These are phyloP conservation scores for Pleurotus eryngii DNA, from an alignment of 768 basidiomycete species.

Conservation along the genomic window DNA sequence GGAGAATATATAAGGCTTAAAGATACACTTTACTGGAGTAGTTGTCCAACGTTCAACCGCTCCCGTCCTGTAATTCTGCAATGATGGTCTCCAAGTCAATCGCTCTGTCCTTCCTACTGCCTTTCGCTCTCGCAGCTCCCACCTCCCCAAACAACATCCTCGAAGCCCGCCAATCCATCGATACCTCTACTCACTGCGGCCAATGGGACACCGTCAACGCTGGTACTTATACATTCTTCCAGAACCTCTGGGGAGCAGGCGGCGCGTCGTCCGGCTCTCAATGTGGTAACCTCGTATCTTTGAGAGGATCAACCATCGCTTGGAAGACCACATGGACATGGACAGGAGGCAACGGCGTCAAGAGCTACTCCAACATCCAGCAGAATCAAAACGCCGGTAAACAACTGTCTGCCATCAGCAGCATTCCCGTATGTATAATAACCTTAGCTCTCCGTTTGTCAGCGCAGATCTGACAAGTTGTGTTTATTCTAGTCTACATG, in stretches of 20 bases:
- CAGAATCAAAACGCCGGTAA: conserved; percentile 48
- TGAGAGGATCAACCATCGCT: conserved; percentile 36
- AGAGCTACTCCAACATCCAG: conserved; percentile 60
- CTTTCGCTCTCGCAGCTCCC: conserved; percentile 14
- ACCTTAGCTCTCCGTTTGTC: no score
- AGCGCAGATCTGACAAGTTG: background rate
- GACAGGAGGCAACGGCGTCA: conserved; percentile 49
- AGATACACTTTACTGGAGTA: background rate
- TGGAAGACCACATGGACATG: conserved; percentile 58
- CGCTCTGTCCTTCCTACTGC: conserved; percentile 4
- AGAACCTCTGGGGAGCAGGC: conserved; percentile 44
- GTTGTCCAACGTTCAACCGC: background rate
- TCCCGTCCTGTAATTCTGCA: background rate
- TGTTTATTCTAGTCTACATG: conserved; percentile 40
- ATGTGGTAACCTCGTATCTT: conserved; percentile 43
- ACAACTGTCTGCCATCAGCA: conserved; percentile 48
- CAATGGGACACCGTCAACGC: conserved; percentile 49
- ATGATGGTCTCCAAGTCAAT: conserved; percentile 3
- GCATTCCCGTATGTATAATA: conserved; percentile 46
- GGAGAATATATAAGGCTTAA: background rate
- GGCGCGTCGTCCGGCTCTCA: conserved; percentile 46
- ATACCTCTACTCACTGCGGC: conserved; percentile 37
- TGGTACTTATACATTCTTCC: conserved; percentile 45
- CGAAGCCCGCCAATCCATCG: conserved; percentile 22
- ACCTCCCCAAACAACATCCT: conserved; percentile 3